Base-by-base conservation (phyloP, 345 rosid species). In the Cardamine occulta region DNA sequence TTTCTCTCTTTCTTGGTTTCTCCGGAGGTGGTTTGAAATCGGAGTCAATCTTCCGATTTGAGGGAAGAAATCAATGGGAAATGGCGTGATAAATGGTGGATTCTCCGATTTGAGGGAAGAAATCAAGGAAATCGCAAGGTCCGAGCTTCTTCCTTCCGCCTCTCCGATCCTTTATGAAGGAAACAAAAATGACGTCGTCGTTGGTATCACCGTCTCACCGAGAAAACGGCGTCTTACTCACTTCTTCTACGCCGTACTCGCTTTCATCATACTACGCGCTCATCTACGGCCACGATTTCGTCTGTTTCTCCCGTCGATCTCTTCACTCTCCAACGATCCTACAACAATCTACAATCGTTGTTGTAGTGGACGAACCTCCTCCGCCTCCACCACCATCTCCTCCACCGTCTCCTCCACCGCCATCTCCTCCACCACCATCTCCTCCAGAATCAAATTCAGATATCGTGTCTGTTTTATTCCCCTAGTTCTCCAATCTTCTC, bases 201-300 rank as follows among this genome's bases (percentile, higher is more conserved):
- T 73, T 66, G 47, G 32, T 59, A 24, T 60, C 75, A 52, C 64
- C 82, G 69, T 74, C 75, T 53, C 40, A 66, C 70, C 74, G 77
- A 78, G 90, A 81, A 95, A 87, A 73, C 70, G 91, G 19, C 89
- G 91, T 56, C 74, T 86, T 19, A 85, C 92, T 48, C 85, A 88
- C 5, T 87, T 83, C 71, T 80, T 89, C 82, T 84, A 82, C 84
- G 82, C 90, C 39, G 65, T 90, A 1, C 19, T 92, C 0, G 88
- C 84, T 62, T 87, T 95, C 85, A 81, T 88, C 4, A 40, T 85
- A 69, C 86, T 93, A 86, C 51, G 62, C 82, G 61, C 54, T 88
- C 37, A 84, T 95, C 72, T 86, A 87, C 66, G 88, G 96, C 8
- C 88, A 88, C 63, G 88, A 89, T 75, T 81, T 89, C 84, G 17